Evolutionary conservation across 148 eudicot species (phyloP).

Genomic region (Arbutus unedo): DNA sequence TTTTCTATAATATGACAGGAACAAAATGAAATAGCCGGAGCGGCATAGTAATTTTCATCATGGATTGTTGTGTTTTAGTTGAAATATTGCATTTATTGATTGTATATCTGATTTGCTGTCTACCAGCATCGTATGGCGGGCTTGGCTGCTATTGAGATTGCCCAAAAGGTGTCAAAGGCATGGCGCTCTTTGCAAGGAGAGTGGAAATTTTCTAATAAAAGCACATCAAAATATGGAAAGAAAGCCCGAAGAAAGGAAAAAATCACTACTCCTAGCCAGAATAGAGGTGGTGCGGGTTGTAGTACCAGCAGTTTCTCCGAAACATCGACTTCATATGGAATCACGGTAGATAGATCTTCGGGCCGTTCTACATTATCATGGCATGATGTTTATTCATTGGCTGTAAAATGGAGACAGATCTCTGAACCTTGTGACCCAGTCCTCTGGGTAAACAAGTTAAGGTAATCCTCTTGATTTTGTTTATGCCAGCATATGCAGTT

Average conservation of each 20-base stretch:
- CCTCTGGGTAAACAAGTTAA: slow-evolving; percentile 92
- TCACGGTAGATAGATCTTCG: slow-evolving; percentile 59
- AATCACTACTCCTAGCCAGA: slow-evolving; percentile 55
- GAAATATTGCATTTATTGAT: not conserved
- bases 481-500: not conserved
- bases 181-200: slow-evolving; percentile 90
- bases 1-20: not conserved
- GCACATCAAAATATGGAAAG: slow-evolving; percentile 60
- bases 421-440: slow-evolving; percentile 99
- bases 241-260: slow-evolving; percentile 72
- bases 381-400: slow-evolving; percentile 83
- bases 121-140: slow-evolving; percentile 99
- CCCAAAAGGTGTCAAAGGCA: slow-evolving; percentile 86
- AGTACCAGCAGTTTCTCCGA: slow-evolving; percentile 76
- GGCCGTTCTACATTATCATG: slow-evolving; percentile 70
- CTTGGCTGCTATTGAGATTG: slow-evolving; percentile 95
- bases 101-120: not conserved
- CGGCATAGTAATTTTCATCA: not conserved
- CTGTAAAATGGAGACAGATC: slow-evolving; percentile 98
- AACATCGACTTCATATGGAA: slow-evolving; percentile 47
- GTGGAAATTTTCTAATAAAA: slow-evolving; percentile 67
- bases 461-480: slow-evolving; percentile 40
- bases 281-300: slow-evolving; percentile 97
- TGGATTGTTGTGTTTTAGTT: not conserved
- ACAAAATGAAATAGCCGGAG: not conserved